Evolutionary conservation across 352 stramenopile genomes (phyloP).

Genomic region (Pythium myriotylum): DNA sequence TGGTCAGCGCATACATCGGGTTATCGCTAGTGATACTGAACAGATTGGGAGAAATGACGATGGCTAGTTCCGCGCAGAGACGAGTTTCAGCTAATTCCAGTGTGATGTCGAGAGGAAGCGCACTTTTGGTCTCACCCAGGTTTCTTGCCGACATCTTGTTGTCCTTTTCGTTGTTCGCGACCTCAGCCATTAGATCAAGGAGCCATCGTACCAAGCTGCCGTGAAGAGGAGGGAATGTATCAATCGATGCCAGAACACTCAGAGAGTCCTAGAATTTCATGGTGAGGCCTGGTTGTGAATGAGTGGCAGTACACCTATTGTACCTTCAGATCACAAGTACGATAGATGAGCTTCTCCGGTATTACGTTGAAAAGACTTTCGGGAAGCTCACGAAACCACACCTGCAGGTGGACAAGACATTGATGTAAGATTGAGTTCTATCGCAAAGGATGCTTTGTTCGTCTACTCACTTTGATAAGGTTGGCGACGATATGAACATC

Average conservation of each 20-base stretch:
- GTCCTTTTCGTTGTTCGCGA: constrained; percentile 50
- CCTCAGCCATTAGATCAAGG: constrained; percentile 68
- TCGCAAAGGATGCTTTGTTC: too few species aligned
- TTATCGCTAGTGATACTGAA: constrained; percentile 70
- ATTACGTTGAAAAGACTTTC: constrained; percentile 71
- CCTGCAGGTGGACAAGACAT: constrained; percentile 27
- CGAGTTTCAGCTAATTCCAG: too few species aligned
- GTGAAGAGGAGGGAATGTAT: constrained; percentile 41
- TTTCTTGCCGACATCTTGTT: constrained; percentile 87
- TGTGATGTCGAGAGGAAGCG: too few species aligned
- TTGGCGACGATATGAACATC: constrained; percentile 83
- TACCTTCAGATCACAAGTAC: constrained; percentile 50
- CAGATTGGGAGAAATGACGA: constrained; percentile 82
- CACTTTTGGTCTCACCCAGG: constrained; percentile 64
- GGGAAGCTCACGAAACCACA: constrained; percentile 84
- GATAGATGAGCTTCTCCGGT: constrained; percentile 61
- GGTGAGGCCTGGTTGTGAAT: background rate
- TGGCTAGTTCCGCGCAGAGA: constrained; percentile 38
- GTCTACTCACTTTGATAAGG: constrained; percentile 79
- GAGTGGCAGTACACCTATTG: background rate
- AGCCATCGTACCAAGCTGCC: constrained; percentile 67
- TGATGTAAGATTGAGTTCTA: background rate
- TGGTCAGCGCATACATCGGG: constrained; percentile 64
- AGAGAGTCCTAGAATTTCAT: constrained; percentile 34
- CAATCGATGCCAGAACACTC: constrained; percentile 37